Percentiles rank a stretch among this genome's conserved stretches.
phyloP scores from a whole-genome alignment of 2,329 filamentous ascomycete genomes.

The Lasiodiplodia theobromae region DNA sequence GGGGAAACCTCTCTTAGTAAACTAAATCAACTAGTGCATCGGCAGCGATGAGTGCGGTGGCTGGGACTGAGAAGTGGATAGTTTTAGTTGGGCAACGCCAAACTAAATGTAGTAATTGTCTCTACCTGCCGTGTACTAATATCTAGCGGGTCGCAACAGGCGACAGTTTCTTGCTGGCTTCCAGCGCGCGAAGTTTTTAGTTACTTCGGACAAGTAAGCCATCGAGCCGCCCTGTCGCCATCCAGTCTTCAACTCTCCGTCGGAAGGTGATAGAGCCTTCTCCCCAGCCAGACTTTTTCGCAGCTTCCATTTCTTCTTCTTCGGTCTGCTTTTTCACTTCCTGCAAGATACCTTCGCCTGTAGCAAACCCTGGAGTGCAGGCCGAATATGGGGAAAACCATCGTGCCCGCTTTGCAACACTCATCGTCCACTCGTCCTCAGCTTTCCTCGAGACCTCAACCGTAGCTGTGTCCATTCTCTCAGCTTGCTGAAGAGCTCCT shows the following conservation, averaged over 20 bases:
- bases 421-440: neutral
- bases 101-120: too few relatives aligned
- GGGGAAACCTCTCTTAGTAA: too few relatives aligned
- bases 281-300: neutral
- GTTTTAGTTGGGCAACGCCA: too few relatives aligned
- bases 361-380: neutral
- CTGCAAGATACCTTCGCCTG: neutral
- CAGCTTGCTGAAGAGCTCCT: neutral
- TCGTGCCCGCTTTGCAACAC: neutral
- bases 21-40: too few relatives aligned
- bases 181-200: neutral
- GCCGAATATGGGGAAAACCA: neutral
- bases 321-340: neutral
- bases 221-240: neutral
- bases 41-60: too few relatives aligned
- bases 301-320: neutral
- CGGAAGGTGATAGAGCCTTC: neutral
- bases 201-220: neutral
- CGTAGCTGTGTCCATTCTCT: neutral
- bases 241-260: neutral
- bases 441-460: neutral
- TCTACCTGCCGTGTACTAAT: too few relatives aligned
- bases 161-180: too few relatives aligned
- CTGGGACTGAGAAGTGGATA: too few relatives aligned
- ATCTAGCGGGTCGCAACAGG: too few relatives aligned